Conservation (phyloP, 768 basidiomycete genomes). For the Pleurotus giganteus region DNA sequence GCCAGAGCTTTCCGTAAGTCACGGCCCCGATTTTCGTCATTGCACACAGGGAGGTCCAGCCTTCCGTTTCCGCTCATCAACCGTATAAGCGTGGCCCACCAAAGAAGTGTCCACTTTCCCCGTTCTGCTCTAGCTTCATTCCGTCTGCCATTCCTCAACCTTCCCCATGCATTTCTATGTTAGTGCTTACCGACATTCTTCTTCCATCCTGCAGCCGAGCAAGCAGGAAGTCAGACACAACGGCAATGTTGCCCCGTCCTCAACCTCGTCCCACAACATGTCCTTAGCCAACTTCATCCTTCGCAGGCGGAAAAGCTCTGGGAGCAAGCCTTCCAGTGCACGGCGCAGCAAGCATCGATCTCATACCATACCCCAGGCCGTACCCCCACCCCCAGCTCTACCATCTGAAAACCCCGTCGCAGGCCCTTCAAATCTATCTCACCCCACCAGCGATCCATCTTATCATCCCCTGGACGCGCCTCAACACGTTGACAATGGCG, state of each 20-base stretch:
- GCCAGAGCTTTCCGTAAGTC: conserved; percentile 6
- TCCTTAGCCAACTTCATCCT: conserved; percentile 7
- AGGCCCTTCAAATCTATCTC: too few relatives aligned
- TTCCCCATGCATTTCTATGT: not conserved
- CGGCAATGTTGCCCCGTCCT: not conserved
- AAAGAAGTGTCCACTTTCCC: too few relatives aligned
- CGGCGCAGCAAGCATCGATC: conserved; percentile 1
- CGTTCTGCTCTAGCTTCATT: too few relatives aligned
- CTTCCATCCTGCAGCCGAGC: not conserved
- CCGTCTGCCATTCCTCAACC: not conserved
- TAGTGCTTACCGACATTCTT: not conserved
- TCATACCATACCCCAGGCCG: conserved; percentile 2
- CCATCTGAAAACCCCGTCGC: not conserved
- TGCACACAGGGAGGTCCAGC: not conserved
- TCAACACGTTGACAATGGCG: not conserved
- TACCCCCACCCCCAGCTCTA: not conserved
- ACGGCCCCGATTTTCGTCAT: not conserved
- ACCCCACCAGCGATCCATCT: too few relatives aligned
- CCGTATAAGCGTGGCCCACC: too few relatives aligned
- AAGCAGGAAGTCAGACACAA: not conserved
- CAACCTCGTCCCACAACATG: not conserved
- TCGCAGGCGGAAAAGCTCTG: conserved; percentile 3
- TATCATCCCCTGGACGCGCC: too few relatives aligned
- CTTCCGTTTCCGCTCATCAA: not conserved
- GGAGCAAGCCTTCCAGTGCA: not conserved